Conservation (phyloP, 371 early-diverging fungal genomes). For the Mortierella polycephala region DNA sequence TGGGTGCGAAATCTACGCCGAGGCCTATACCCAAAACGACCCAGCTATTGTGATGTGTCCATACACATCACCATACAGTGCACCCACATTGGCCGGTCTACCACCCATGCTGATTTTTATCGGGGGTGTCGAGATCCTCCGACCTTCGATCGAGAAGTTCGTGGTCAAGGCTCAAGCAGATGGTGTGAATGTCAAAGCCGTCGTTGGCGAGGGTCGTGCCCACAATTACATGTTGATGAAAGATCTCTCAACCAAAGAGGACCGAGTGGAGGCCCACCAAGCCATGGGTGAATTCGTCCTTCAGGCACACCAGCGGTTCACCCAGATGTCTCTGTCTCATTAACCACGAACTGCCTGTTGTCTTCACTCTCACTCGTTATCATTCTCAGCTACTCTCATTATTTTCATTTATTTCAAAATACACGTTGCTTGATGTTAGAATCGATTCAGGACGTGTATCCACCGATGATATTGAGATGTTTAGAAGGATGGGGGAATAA, state of each 20-base stretch:
- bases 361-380: no score
- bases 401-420: no score
- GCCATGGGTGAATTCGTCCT: constrained; percentile 29
- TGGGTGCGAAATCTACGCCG: constrained; percentile 27
- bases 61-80: constrained; percentile 25
- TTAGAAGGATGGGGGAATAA: no score
- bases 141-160: constrained; percentile 39
- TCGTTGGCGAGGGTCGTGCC: constrained; percentile 27
- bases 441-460: no score
- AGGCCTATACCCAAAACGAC: constrained; percentile 30
- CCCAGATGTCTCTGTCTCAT: neutral
- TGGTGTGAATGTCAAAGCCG: constrained; percentile 18
- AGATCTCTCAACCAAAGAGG: constrained; percentile 24
- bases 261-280: constrained; percentile 13
- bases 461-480: no score
- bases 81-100: constrained; percentile 24
- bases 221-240: constrained; percentile 41
- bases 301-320: neutral
- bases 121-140: constrained; percentile 45
- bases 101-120: constrained; percentile 33
- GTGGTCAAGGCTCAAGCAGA: constrained; percentile 27
- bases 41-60: constrained; percentile 7
- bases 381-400: no score
- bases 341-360: no score
- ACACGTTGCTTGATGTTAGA: no score